Evolutionary conservation across 2,329 filamentous ascomycete species (phyloP).

Genomic region (Penicillium glabrum): DNA sequence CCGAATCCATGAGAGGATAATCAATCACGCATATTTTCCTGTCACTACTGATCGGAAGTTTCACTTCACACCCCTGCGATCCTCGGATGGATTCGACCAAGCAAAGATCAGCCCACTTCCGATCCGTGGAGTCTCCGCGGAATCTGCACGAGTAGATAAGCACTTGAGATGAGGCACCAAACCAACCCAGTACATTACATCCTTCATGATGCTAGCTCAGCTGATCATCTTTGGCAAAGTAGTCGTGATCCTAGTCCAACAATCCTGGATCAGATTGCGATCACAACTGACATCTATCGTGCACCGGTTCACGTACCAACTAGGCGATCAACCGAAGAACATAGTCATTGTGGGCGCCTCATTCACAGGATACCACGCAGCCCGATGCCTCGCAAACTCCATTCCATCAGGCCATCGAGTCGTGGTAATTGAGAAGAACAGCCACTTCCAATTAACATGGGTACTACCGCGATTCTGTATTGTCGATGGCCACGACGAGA

Average conservation of each 20-base stretch:
- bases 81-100: too few relatives aligned
- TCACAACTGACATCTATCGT: not conserved
- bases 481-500: constrained; percentile 55
- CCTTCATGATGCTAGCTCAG: not conserved
- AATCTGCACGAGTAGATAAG: too few relatives aligned
- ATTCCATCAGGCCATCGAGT: constrained; percentile 54
- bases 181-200: too few relatives aligned
- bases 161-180: too few relatives aligned
- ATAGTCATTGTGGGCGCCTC: constrained; percentile 60
- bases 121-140: too few relatives aligned
- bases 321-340: constrained; percentile 35
- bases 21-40: too few relatives aligned
- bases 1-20: too few relatives aligned
- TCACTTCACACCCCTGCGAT: too few relatives aligned
- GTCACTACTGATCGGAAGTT: too few relatives aligned
- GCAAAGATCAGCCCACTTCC: too few relatives aligned
- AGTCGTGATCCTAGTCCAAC: not conserved
- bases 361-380: constrained; percentile 56
- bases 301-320: constrained; percentile 15
- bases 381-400: constrained; percentile 49
- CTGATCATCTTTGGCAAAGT: constrained; percentile 4
- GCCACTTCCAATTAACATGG: constrained; percentile 63
- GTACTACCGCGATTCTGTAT: constrained; percentile 61
- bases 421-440: constrained; percentile 59
- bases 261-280: not conserved